Percentiles rank a stretch among this genome's conserved stretches.
Conservation (phyloP, 1,284 basidiomycete genomes). For the Cystobasidiaceae sp. region DNA sequence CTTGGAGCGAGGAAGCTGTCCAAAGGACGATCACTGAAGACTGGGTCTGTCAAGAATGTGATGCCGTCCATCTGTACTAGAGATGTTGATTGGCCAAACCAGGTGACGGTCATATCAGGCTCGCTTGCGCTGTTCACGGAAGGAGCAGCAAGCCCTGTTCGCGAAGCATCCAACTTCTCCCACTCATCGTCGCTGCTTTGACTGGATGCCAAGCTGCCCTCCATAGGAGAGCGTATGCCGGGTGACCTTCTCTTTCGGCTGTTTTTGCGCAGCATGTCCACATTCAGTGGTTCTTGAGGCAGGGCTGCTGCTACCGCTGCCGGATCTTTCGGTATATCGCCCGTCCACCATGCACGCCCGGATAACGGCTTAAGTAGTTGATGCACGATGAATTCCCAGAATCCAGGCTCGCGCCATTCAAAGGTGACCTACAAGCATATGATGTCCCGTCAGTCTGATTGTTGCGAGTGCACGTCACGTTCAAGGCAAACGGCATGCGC, state of each 20-base stretch:
- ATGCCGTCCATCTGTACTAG: constrained; percentile 52
- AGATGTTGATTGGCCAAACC: constrained; percentile 50
- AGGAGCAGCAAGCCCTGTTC: neutral
- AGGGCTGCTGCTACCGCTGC: constrained; percentile 45
- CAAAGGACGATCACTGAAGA: constrained; percentile 42
- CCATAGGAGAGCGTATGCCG: too few relatives aligned
- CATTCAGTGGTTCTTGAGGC: constrained; percentile 45
- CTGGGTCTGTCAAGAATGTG: constrained; percentile 52
- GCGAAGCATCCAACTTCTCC: constrained; percentile 32
- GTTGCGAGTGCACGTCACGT: neutral
- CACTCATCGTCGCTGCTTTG: constrained; percentile 33
- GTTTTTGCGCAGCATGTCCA: constrained; percentile 43
- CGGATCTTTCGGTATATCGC: constrained; percentile 40
- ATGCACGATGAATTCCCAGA: constrained; percentile 43
- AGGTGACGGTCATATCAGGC: constrained; percentile 30
- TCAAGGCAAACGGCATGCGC: neutral
- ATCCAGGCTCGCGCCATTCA: constrained; percentile 54
- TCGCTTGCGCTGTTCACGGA: neutral
- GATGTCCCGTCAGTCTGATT: neutral
- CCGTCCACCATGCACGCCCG: constrained; percentile 41
- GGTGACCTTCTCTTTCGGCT: too few relatives aligned
- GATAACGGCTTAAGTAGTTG: constrained; percentile 37
- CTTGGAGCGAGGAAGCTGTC: constrained; percentile 31
- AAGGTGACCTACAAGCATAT: constrained; percentile 37
- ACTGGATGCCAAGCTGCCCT: too few relatives aligned